Percentiles rank a stretch among this genome's conserved stretches.
Conservation (phyloP, 805 yeast species). For the Yarrowia porcina region DNA sequence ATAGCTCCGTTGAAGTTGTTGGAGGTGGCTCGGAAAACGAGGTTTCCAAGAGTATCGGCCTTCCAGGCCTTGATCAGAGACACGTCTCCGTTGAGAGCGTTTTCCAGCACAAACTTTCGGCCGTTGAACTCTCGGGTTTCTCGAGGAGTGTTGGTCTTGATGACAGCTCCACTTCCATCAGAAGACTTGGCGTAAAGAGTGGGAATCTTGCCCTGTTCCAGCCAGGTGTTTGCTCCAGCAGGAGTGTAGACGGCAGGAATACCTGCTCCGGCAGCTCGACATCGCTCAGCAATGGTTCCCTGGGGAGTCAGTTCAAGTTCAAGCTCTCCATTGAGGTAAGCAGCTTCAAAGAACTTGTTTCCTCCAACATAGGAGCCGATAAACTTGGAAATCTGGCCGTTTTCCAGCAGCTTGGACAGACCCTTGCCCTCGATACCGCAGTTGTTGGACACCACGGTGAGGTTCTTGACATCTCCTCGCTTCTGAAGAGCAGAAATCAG, state of each 20-base stretch:
- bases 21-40: conserved; percentile 48
- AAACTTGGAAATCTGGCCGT: conserved; percentile 47
- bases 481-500: conserved; percentile 42
- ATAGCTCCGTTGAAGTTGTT: conserved; percentile 47
- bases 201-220: conserved; percentile 49
- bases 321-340: conserved; percentile 45
- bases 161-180: conserved; percentile 32
- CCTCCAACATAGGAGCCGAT: conserved; percentile 49
- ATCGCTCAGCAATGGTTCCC: conserved; percentile 51
- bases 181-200: conserved; percentile 40
- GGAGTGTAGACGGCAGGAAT: conserved; percentile 51
- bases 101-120: conserved; percentile 44
- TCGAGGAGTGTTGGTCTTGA: conserved; percentile 41
- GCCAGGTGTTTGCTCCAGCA: conserved; percentile 52
- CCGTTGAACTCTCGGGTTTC: conserved; percentile 48
- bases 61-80: conserved; percentile 49
- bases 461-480: conserved; percentile 39
- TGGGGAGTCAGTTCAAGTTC: conserved; percentile 51
- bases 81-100: conserved; percentile 47
- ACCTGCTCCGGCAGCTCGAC: conserved; percentile 50
- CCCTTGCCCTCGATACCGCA: conserved; percentile 49
- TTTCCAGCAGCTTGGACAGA: conserved; percentile 42
- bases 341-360: conserved; percentile 43
- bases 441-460: conserved; percentile 45
- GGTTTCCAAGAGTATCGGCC: conserved; percentile 50